Evolutionary conservation across 305 asterid species (phyloP).

Genomic region (Striga hermonthica): DNA sequence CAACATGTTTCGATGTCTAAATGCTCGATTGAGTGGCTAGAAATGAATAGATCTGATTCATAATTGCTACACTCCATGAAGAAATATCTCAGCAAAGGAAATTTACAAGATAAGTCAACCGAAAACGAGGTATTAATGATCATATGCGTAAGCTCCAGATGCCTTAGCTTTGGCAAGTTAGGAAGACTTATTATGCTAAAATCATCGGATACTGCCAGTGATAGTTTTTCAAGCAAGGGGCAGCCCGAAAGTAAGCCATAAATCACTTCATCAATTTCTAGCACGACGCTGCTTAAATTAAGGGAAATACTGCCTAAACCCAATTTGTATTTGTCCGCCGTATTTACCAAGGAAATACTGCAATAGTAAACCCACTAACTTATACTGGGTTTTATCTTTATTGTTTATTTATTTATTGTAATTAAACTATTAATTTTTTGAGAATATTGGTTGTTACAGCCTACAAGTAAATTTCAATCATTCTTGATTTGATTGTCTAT

Average conservation of each 20-base stretch:
- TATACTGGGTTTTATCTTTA: no score
- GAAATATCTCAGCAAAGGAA: constrained; percentile 29
- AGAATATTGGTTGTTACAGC: no score
- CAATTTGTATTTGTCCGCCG: no score
- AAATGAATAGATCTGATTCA: not conserved
- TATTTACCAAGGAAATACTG: no score
- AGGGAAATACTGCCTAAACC: no score
- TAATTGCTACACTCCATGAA: no score
- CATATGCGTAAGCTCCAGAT: not conserved
- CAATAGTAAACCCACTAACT: no score
- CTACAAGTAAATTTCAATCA: no score
- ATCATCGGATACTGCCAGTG: not conserved
- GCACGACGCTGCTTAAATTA: not conserved
- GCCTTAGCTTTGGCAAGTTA: not conserved
- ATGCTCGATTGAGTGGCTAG: constrained; percentile 17
- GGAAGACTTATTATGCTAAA: not conserved
- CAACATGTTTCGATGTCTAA: not conserved
- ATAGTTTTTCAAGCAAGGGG: not conserved
- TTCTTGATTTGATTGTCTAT: no score
- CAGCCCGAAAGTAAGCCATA: not conserved
- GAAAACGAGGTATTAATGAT: not conserved
- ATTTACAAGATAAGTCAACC: not conserved
- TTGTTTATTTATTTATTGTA: no score
- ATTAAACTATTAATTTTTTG: no score
- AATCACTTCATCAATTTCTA: not conserved